Conservation (phyloP, 2,329 filamentous ascomycete genomes). For the Orbilia quercus region DNA sequence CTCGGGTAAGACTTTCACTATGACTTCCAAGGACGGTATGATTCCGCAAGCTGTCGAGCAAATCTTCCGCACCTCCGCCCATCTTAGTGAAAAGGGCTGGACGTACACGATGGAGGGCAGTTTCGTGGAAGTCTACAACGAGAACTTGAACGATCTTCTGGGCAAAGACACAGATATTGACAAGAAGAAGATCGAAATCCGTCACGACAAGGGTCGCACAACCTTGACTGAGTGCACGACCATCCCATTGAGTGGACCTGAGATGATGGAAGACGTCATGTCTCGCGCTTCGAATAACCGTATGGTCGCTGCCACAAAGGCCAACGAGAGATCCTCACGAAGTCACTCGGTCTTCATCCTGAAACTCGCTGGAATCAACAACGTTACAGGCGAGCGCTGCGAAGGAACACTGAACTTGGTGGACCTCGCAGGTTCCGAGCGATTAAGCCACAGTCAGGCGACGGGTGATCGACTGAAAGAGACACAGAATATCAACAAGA, state of each 20-base stretch:
- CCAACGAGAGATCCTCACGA: conserved; percentile 92
- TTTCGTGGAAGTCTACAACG: conserved; percentile 98
- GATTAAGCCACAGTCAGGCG: conserved; percentile 85
- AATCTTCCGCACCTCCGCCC: conserved; percentile 88
- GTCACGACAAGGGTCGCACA: conserved; percentile 89
- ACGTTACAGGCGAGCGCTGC: conserved; percentile 80
- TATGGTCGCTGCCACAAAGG: conserved; percentile 94
- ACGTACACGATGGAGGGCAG: conserved; percentile 91
- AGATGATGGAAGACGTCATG: conserved; percentile 82
- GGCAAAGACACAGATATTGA: conserved; percentile 76
- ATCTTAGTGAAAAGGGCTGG: conserved; percentile 91
- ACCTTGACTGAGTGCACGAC: conserved; percentile 82
- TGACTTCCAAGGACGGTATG: conserved; percentile 92
- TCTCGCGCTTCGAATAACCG: conserved; percentile 84
- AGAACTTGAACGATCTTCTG: conserved; percentile 91
- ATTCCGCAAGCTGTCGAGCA: conserved; percentile 92
- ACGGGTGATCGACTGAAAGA: conserved; percentile 90
- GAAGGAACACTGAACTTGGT: conserved; percentile 96
- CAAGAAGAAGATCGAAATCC: conserved; percentile 87
- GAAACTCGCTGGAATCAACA: conserved; percentile 74
- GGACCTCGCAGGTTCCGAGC: conserved; percentile 91
- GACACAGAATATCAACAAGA: conserved; percentile 98
- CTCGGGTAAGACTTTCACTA: conserved; percentile 95
- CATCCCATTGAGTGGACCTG: conserved; percentile 80
- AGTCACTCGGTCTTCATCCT: conserved; percentile 97